Evolutionary conservation across 768 basidiomycete genomes (phyloP), one percentile per base, ranked within the genome.

Genomic region (Lactarius hatsudake): DNA sequence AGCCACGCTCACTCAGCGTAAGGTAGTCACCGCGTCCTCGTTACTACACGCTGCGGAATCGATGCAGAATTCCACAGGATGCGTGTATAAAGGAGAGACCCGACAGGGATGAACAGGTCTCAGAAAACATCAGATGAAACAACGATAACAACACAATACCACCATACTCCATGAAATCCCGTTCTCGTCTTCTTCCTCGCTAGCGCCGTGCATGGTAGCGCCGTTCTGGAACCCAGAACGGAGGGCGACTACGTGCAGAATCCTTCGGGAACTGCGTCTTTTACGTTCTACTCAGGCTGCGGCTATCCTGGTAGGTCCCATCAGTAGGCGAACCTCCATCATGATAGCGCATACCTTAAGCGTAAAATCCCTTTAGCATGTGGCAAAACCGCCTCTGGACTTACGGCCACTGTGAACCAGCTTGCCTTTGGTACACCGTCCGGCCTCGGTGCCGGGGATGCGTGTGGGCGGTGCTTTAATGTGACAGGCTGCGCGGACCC

Each of bases 401-500:
- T 75, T 73, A 84, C 84, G 6, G 84, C 85, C 13, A 85, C 86
- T 4, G 80, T 87, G 20, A 85, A 79, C 73, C 84, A 86, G 74
- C 79, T 86, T 30, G 76, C 84, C 1, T 87, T 84, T 64, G 86
- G 86, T 54, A 77, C 83, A 4, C 62, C 74, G 15, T 81, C 84
- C 20, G 84, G 84, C 0, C 34, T 75, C 0, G 85, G 85, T 12
- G 75, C 84, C 2, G 86, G 86, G 18, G 86, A 86, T 73, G 86
- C 83, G 8, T 87, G 86, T 68, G 86, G 85, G 15, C 83, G 86
- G 42, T 87, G 86, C 78, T 87, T 87, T 73, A 75, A 79, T 20
- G 56, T 87, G 62, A 84, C 85, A 1, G 84, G 80, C 54, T 78
- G 73, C 20, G 67, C 73, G 13, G 85, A 86, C 73, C 86, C 86